Evolutionary conservation across 2,329 filamentous ascomycete genomes (phyloP).

Genomic region (Penicillium freii): DNA sequence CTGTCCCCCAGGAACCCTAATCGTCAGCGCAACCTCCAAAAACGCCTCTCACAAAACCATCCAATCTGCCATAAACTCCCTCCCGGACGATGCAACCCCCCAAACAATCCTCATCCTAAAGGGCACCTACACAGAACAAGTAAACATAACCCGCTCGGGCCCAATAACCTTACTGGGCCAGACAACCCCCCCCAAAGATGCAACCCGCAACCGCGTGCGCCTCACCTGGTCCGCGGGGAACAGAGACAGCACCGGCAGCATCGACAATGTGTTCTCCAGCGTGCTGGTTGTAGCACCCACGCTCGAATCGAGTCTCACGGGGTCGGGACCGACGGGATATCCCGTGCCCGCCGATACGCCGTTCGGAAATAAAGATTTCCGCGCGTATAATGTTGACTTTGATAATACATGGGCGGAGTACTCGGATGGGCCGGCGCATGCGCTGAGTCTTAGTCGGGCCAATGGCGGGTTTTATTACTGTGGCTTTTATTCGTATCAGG

Average conservation of each 20-base stretch:
- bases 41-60: slow-evolving; percentile 38
- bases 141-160: slow-evolving; percentile 63
- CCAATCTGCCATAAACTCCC: slow-evolving; percentile 49
- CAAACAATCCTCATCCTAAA: slow-evolving; percentile 60
- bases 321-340: slow-evolving; percentile 61
- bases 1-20: slow-evolving; percentile 31
- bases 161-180: slow-evolving; percentile 63
- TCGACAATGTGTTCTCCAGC: slow-evolving; percentile 63
- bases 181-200: slow-evolving; percentile 49
- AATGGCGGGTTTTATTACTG: slow-evolving; percentile 67
- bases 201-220: slow-evolving; percentile 53
- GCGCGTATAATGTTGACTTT: slow-evolving; percentile 67
- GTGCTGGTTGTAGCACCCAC: slow-evolving; percentile 63
- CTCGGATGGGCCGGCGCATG: slow-evolving; percentile 57
- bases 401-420: slow-evolving; percentile 57
- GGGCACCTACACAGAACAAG: slow-evolving; percentile 61
- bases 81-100: slow-evolving; percentile 47
- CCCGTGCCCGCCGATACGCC: slow-evolving; percentile 60
- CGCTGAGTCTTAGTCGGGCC: slow-evolving; percentile 60
- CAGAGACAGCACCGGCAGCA: slow-evolving; percentile 40
- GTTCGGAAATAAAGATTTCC: slow-evolving; percentile 62
- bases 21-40: slow-evolving; percentile 27
- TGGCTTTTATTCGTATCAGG: slow-evolving; percentile 66
- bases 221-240: slow-evolving; percentile 59
- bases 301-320: slow-evolving; percentile 61